These are phyloP conservation scores for Fraxinus quadrangulata DNA, from an alignment of 257 asterid genomes.

Conservation along the genomic window DNA sequence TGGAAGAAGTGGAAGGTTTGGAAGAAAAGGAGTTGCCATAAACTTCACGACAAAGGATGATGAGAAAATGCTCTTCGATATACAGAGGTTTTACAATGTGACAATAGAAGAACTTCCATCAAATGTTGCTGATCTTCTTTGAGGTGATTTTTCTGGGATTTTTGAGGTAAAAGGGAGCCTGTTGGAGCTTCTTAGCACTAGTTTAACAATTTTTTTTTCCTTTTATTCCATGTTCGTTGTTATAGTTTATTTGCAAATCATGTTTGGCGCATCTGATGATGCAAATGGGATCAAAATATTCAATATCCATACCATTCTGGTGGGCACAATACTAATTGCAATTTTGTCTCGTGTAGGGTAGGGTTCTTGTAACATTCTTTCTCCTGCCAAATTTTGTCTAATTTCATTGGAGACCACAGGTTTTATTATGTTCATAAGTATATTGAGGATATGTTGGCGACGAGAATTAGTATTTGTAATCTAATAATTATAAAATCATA, in stretches of 20 bases:
- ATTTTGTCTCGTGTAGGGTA: not conserved
- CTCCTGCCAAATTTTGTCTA: not conserved
- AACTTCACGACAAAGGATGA: constrained; percentile 64
- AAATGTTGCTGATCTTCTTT: constrained; percentile 69
- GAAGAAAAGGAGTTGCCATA: constrained; percentile 79
- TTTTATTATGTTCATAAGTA: too few species aligned
- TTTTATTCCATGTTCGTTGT: not conserved
- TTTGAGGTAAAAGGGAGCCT: constrained; percentile 12
- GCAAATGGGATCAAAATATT: not conserved
- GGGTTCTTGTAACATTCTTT: not conserved
- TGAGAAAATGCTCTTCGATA: constrained; percentile 67
- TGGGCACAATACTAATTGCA: not conserved
- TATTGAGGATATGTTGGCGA: not conserved
- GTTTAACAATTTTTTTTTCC: not conserved
- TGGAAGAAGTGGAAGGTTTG: constrained; percentile 79
- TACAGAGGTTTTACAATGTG: constrained; percentile 78
- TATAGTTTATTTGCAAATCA: not conserved
- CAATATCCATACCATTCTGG: not conserved
- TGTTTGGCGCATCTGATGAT: not conserved
- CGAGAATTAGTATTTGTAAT: too few species aligned
- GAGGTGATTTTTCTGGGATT: constrained; percentile 12
- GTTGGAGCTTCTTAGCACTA: not conserved
- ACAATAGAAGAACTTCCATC: constrained; percentile 70
- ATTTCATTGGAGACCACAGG: not conserved
- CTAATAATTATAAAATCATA: too few species aligned